Evolutionary conservation across 2,329 filamentous ascomycete species (phyloP).

Genomic region (Cercospora sp.): DNA sequence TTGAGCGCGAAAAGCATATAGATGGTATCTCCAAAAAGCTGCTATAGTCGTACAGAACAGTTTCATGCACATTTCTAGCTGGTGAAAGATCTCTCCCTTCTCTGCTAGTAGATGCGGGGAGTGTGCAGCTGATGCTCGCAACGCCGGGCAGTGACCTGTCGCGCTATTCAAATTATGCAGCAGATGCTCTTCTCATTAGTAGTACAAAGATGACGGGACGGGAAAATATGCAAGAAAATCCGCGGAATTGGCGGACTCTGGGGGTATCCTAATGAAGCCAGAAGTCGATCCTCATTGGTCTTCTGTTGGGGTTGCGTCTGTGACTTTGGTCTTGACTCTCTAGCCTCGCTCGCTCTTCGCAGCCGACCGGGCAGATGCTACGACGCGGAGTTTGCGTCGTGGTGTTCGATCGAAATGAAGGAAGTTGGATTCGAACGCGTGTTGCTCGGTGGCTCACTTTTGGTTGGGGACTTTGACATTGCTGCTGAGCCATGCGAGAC

Average conservation of each 20-base stretch:
- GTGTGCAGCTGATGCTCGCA: not conserved
- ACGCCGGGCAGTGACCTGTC: not conserved
- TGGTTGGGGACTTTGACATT: conserved; percentile 47
- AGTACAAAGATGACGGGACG: not conserved
- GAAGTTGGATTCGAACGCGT: not conserved
- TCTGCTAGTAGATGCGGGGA: not conserved
- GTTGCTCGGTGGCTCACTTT: conserved; percentile 20
- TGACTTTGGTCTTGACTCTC: not conserved
- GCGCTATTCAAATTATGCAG: not conserved
- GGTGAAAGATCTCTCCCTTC: not conserved
- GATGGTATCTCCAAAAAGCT: conserved; percentile 3
- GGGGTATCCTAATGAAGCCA: conserved; percentile 17
- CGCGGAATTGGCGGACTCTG: not conserved
- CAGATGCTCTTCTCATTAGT: conserved; percentile 3
- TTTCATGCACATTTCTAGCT: not conserved
- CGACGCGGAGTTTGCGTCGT: not conserved
- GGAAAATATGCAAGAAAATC: conserved; percentile 9
- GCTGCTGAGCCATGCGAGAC: conserved; percentile 53
- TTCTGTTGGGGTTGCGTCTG: not conserved
- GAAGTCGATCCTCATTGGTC: conserved; percentile 10
- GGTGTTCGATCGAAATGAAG: not conserved
- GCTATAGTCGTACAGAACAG: not conserved
- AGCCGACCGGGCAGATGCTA: not conserved
- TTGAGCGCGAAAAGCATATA: not conserved
- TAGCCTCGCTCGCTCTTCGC: not conserved